Evolutionary conservation across 2,329 filamentous ascomycete species (phyloP).

Genomic region (Alternaria sp.): DNA sequence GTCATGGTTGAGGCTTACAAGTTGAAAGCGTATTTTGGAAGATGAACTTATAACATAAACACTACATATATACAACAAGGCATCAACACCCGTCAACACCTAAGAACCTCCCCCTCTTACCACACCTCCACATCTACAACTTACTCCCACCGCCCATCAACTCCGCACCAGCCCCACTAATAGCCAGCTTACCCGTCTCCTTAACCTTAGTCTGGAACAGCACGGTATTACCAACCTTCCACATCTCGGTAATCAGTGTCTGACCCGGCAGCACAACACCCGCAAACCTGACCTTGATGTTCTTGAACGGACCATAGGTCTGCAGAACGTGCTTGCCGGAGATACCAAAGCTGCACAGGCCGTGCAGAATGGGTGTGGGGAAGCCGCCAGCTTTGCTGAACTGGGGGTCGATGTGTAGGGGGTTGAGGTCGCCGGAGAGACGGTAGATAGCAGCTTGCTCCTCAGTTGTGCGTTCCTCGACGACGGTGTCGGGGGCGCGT

Average conservation of each 20-base stretch:
- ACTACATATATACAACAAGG: conserved; percentile 6
- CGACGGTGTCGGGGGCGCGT: conserved; percentile 77
- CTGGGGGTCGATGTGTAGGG: conserved; percentile 90
- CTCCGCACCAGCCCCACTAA: conserved; percentile 81
- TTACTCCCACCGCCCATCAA: conserved; percentile 60
- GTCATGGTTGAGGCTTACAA: background rate
- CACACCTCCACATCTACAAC: conserved; percentile 31
- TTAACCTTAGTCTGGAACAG: conserved; percentile 88
- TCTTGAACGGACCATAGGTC: conserved; percentile 82
- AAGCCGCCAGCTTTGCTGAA: conserved; percentile 97
- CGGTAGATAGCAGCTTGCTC: conserved; percentile 95
- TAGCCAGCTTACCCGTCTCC: conserved; percentile 90
- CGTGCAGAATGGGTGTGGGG: conserved; percentile 91
- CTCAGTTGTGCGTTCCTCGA: conserved; percentile 84
- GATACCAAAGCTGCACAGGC: conserved; percentile 94
- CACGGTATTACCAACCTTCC: conserved; percentile 81
- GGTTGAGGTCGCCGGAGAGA: conserved; percentile 93
- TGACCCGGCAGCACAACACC: conserved; percentile 86
- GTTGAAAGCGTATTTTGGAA: background rate
- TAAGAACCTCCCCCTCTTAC: background rate
- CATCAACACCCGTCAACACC: background rate
- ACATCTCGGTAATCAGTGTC: conserved; percentile 92
- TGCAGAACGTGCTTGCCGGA: conserved; percentile 88
- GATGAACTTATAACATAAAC: background rate
- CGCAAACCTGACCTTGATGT: conserved; percentile 90